Evolutionary conservation across 2,329 filamentous ascomycete genomes (phyloP), one percentile per base, ranked within the genome.

Genomic region (Colletotrichum plurivorum): DNA sequence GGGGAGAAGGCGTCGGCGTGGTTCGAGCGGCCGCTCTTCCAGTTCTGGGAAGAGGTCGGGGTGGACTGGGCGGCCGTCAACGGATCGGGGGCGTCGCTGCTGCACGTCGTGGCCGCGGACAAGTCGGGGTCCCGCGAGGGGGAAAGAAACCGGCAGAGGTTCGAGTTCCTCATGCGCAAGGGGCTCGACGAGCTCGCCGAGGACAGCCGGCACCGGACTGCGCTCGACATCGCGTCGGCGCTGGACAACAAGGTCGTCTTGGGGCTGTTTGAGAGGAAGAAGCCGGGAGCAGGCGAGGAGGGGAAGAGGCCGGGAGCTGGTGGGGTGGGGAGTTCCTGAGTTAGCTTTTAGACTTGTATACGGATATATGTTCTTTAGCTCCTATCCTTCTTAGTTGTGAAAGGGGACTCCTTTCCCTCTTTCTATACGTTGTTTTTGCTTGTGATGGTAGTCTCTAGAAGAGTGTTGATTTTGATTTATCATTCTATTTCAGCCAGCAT

Each of bases 171-270:
- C 45, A 31, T 58, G 27, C 15, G 54, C 8, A 57, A 22, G n/a
- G 53, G 62, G 0, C 16, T 64, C 16, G 45, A 64, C 27, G 22
- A 1, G 16, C 18, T 25, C 6, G 18, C 27, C 5, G 62, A 64
- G 53, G 62, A 64, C 31, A 9, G 10, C 9, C n/a, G 52, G 15
- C 62, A 64, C 15, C 39, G 62, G 9, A 64, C 62, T 3, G 39
- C 62, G 45, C 46, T 64, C 27, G 62, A 64, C 3, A 20, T 64
- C 5, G 53, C 62, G 12, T 36, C 62, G 18, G 43, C 53, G n/a
- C 16, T 39, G 2, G 45, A 25, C 16, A 16, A 48, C 22, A 55
- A 52, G 4, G 51, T 39, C 4, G 49, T 64, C 15, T n/a, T 57
- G 43, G 54, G n/a, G 0, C 62, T 64, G 1, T 57, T 64, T 25